Evolutionary conservation across 2,329 filamentous ascomycete species (phyloP), one percentile per base, ranked within the genome.

Genomic region (Ascosphaera aggregata): DNA sequence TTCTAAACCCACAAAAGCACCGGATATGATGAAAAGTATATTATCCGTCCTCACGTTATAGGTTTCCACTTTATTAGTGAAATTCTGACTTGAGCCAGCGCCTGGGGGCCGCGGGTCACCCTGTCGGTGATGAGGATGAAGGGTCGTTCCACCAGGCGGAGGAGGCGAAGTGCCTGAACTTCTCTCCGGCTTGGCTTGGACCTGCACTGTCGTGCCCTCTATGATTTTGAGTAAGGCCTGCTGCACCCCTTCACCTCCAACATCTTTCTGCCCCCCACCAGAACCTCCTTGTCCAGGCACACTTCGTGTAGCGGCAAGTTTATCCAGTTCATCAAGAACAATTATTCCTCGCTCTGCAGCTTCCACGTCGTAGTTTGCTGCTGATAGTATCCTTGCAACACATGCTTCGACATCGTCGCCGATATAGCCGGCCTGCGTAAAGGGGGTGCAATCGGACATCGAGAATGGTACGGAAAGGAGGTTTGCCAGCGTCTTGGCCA

Each of bases 401-500:
- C 86, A 94, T 1, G 81, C 76, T 53, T 98, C 89, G n/a, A 86
- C 86, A 53, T 98, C 89, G 52, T 95, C 86, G 20, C 89, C 89
- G 47, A 98, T 94, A 50, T 98, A 98, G 18, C 89, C 86, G 3
- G 86, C 86, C 59, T 94, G 86, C 0, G 86, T 95, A 45, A 95
- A 84, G 4, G 85, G 80, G 38, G 89, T 94, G 56, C 86, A 95
- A 57, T 95, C 86, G 43, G 81, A 86, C 57, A 93, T 93, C 44
- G 80, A 84, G 51, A 94, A 92, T 0, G 89, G 89, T 0, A 95
- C 84, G 43, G 89, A 86, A n/a, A 98, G 69, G 39, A 89, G 77
- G 50, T 84, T 77, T 47, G 86, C 89, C 31, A 95, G 62, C 0
- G 86, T 95, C 57, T 85, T 91, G 39, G 48, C 70, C 60, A 98